Conservation (phyloP, 1,284 basidiomycete genomes). For the Ceratobasidium sp. region DNA sequence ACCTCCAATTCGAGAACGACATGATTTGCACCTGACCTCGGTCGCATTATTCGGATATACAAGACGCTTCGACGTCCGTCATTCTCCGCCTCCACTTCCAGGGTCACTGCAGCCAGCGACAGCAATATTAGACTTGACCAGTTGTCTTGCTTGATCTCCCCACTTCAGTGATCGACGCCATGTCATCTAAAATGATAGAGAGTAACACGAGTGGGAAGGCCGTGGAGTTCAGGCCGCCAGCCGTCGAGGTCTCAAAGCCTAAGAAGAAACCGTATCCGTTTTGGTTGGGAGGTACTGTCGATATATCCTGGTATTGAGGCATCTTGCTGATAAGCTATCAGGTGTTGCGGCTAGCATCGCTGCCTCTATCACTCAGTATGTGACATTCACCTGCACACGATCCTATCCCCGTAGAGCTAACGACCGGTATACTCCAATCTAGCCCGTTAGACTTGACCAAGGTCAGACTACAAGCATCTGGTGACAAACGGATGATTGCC, state of each 20-base stretch:
- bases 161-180: background rate
- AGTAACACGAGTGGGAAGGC: background rate
- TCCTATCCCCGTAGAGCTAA: background rate
- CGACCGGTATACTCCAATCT: constrained; percentile 5
- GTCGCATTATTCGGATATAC: background rate
- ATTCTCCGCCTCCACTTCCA: constrained; percentile 35
- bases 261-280: constrained; percentile 83
- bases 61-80: constrained; percentile 16
- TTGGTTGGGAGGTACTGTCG: constrained; percentile 77
- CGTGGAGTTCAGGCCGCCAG: constrained; percentile 1
- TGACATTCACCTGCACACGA: constrained; percentile 32
- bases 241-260: constrained; percentile 27
- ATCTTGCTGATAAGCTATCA: constrained; percentile 52
- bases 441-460: constrained; percentile 89
- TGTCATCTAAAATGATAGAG: background rate
- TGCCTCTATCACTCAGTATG: constrained; percentile 83
- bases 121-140: background rate
- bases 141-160: background rate
- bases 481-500: constrained; percentile 88
- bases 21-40: constrained; percentile 31
- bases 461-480: constrained; percentile 87
- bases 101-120: background rate
- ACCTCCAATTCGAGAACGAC: constrained; percentile 22
- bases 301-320: background rate
- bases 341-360: constrained; percentile 85